phyloP scores from a whole-genome alignment of 139 green algal genomes.

The Chlamydomonas sphaeroides region DNA sequence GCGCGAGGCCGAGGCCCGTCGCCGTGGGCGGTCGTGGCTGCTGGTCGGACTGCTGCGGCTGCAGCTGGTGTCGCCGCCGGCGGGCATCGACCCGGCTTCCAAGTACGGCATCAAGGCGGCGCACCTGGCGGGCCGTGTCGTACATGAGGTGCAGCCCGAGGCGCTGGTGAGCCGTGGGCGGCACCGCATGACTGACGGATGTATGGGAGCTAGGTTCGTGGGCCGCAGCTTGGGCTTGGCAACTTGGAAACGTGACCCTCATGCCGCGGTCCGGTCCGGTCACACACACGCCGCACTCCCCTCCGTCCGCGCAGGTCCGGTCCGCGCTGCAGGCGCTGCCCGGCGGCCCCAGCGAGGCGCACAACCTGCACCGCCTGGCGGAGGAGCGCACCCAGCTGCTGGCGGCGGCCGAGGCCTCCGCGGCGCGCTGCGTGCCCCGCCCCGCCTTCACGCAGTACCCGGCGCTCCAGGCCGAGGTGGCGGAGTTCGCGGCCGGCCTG shows the following conservation, averaged over 20 bases:
- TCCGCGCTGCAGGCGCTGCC: constrained; percentile 65
- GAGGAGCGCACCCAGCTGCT: background rate
- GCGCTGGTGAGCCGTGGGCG: constrained; percentile 40
- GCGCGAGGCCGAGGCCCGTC: background rate
- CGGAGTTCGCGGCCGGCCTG: constrained; percentile 50
- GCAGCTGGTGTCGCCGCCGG: constrained; percentile 76
- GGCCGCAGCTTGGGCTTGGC: no score
- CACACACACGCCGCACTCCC: no score
- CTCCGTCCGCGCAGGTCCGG: constrained; percentile 59
- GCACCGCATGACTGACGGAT: no score
- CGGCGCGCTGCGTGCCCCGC: constrained; percentile 69
- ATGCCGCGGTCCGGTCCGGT: no score
- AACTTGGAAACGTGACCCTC: no score
- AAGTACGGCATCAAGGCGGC: constrained; percentile 62
- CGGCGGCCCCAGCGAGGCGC: constrained; percentile 65
- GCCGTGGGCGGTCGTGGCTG: constrained; percentile 68
- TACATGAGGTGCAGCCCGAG: constrained; percentile 63
- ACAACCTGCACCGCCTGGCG: constrained; percentile 47
- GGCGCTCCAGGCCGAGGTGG: constrained; percentile 61
- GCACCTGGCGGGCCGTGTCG: constrained; percentile 51
- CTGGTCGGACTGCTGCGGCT: constrained; percentile 84
- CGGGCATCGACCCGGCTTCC: constrained; percentile 83
- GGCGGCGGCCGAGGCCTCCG: constrained; percentile 2
- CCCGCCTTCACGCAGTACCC: constrained; percentile 80
- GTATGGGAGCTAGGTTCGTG: no score